A percentile compares a stretch with the other conserved stretches of the same genome.
Evolutionary conservation across 345 rosid species (phyloP).

Genomic region (Acer saccharum): DNA sequence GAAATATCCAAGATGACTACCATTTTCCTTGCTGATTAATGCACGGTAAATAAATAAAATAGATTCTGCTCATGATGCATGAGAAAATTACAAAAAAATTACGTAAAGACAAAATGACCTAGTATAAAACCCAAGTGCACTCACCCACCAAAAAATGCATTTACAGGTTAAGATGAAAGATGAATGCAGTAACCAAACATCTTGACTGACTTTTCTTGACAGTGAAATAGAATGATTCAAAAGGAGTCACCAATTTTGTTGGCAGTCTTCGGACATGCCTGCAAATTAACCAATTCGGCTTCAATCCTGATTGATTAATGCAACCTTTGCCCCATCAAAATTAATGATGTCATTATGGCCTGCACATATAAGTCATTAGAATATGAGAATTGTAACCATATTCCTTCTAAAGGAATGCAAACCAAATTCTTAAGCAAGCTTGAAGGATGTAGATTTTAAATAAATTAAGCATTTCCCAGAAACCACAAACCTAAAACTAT

Average conservation of each 20-base stretch:
- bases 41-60: background rate
- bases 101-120: background rate
- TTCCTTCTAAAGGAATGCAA: background rate
- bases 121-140: background rate
- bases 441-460: slow-evolving; percentile 3
- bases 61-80: background rate
- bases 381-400: slow-evolving; percentile 8
- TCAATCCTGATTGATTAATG: slow-evolving; percentile 17
- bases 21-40: background rate
- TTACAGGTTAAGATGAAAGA: background rate
- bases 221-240: background rate
- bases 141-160: background rate
- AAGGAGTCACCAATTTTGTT: background rate
- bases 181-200: background rate
- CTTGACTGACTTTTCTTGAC: background rate
- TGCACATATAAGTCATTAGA: slow-evolving; percentile 30
- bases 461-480: background rate
- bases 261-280: background rate
- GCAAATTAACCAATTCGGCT: slow-evolving; percentile 5
- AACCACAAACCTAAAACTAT: background rate
- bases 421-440: background rate
- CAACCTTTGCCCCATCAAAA: slow-evolving; percentile 30
- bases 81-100: background rate
- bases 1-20: background rate
- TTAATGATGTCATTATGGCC: slow-evolving; percentile 47